Percentiles rank a stretch among this genome's conserved stretches.
These are phyloP conservation scores for Penicillium sp. DNA, from an alignment of 2,329 filamentous ascomycete species.

Conservation along the genomic window DNA sequence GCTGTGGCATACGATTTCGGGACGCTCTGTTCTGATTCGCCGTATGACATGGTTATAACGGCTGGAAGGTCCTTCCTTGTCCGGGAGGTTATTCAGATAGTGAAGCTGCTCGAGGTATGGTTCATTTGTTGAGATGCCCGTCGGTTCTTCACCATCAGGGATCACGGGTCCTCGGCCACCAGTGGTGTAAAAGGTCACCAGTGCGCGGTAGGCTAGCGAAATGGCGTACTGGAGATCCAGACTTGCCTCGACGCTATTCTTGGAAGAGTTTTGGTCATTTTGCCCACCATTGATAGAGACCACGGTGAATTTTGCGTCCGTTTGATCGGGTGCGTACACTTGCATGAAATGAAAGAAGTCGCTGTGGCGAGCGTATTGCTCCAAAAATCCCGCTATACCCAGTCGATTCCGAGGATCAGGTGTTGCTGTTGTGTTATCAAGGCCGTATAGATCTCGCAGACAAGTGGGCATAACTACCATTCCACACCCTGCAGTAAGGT, in stretches of 20 bases:
- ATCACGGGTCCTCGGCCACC: conserved; percentile 56
- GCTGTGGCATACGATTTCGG: conserved; percentile 60
- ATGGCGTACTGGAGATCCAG: conserved; percentile 64
- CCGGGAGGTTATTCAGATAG: conserved; percentile 57
- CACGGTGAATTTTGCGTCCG: conserved; percentile 57
- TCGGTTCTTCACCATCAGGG: conserved; percentile 49
- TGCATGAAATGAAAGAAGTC: conserved; percentile 60
- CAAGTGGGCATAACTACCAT: conserved; percentile 49
- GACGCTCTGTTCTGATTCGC: conserved; percentile 65
- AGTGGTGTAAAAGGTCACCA: conserved; percentile 60
- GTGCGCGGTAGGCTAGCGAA: conserved; percentile 55
- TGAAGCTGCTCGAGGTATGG: conserved; percentile 66
- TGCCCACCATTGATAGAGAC: conserved; percentile 58
- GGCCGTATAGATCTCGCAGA: conserved; percentile 52
- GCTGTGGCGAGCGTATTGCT: conserved; percentile 52
- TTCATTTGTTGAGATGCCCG: conserved; percentile 57
- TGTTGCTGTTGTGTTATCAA: conserved; percentile 31
- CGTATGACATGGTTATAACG: conserved; percentile 69
- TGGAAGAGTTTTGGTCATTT: conserved; percentile 47
- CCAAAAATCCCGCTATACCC: conserved; percentile 52
- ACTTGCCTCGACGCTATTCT: conserved; percentile 58
- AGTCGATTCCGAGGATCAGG: conserved; percentile 41
- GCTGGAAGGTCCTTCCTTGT: conserved; percentile 58
- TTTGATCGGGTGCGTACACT: conserved; percentile 54
- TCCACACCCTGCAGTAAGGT: conserved; percentile 38